Percentiles rank a stretch among this genome's conserved stretches.
These are phyloP conservation scores for Dactylonectria macrodidyma DNA, from an alignment of 2,329 filamentous ascomycete genomes.

Conservation along the genomic window DNA sequence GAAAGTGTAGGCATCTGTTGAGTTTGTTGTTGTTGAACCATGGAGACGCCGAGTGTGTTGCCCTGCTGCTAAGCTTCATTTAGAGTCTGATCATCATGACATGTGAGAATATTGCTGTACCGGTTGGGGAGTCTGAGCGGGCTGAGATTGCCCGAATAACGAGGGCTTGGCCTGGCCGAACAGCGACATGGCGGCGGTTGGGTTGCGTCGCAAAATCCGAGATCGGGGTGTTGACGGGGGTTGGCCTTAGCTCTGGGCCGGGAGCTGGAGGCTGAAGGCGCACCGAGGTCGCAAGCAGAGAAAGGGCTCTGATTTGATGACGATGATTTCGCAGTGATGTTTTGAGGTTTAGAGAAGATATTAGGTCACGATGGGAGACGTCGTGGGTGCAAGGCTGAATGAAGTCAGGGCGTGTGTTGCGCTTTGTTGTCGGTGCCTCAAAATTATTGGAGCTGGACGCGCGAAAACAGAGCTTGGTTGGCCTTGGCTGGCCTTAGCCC, in stretches of 20 bases:
- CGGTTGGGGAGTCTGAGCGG: slow-evolving; percentile 51
- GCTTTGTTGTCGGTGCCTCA: slow-evolving; percentile 44
- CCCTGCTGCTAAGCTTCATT: slow-evolving; percentile 56
- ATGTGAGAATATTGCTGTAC: slow-evolving; percentile 38
- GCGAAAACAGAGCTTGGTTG: slow-evolving; percentile 47
- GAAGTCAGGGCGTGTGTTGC: slow-evolving; percentile 32
- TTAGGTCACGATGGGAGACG: neutral
- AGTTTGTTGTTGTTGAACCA: slow-evolving; percentile 57
- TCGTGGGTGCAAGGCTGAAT: slow-evolving; percentile 38
- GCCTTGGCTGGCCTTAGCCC: slow-evolving; percentile 24
- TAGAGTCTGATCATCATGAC: slow-evolving; percentile 34
- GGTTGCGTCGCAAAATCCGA: slow-evolving; percentile 28
- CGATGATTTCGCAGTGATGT: neutral
- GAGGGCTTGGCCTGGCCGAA: slow-evolving; percentile 59
- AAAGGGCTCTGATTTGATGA: neutral
- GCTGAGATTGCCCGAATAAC: slow-evolving; percentile 57
- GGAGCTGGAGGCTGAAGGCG: slow-evolving; percentile 26
- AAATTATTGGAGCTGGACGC: slow-evolving; percentile 49
- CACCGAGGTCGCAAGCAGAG: slow-evolving; percentile 6
- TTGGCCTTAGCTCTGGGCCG: slow-evolving; percentile 31
- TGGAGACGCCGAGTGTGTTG: slow-evolving; percentile 47
- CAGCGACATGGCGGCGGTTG: slow-evolving; percentile 51
- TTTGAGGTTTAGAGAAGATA: slow-evolving; percentile 5
- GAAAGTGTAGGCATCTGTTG: slow-evolving; percentile 60
- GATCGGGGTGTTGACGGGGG: slow-evolving; percentile 26